Conservation (phyloP, 2,329 filamentous ascomycete species). For the Ampelomyces quisqualis region DNA sequence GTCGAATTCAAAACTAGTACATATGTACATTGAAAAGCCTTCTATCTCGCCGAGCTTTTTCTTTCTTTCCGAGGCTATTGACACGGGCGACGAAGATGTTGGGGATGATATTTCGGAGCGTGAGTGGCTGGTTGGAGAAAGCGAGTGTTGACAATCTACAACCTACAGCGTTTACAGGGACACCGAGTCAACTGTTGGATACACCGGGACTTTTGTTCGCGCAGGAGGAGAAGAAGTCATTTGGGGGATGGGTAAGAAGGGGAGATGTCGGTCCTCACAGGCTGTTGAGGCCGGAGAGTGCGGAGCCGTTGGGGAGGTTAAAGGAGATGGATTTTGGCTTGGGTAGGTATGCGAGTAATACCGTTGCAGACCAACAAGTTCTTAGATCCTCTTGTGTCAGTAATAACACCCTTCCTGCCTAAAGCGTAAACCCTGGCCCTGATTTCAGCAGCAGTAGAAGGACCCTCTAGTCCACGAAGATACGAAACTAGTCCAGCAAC, state of each 20-base stretch:
- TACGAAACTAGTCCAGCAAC: conserved; percentile 69
- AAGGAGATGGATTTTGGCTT: conserved; percentile 31
- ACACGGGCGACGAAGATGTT: conserved; percentile 3
- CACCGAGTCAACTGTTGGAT: conserved; percentile 13
- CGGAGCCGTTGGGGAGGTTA: conserved; percentile 27
- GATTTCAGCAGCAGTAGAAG: conserved; percentile 17
- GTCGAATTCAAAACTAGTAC: too few species aligned
- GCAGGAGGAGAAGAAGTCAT: conserved; percentile 8
- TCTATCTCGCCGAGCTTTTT: conserved; percentile 4
- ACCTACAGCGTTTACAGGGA: conserved; percentile 15
- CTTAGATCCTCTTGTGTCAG: conserved; percentile 19
- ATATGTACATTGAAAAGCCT: background rate
- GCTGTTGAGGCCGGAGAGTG: conserved; percentile 21
- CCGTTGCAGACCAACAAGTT: conserved; percentile 37
- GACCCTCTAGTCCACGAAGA: conserved; percentile 57
- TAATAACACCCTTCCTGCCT: conserved; percentile 23
- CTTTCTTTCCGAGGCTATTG: conserved; percentile 2
- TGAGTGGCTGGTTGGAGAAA: conserved; percentile 17
- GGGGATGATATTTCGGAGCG: conserved; percentile 10
- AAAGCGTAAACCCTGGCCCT: conserved; percentile 24
- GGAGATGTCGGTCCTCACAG: conserved; percentile 15
- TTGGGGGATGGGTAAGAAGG: conserved; percentile 12
- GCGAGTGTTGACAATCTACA: conserved; percentile 16
- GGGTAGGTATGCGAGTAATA: conserved; percentile 19
- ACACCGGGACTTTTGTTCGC: conserved; percentile 23